These are phyloP conservation scores for Camelina laxa DNA, from an alignment of 345 rosid species.

Conservation along the genomic window DNA sequence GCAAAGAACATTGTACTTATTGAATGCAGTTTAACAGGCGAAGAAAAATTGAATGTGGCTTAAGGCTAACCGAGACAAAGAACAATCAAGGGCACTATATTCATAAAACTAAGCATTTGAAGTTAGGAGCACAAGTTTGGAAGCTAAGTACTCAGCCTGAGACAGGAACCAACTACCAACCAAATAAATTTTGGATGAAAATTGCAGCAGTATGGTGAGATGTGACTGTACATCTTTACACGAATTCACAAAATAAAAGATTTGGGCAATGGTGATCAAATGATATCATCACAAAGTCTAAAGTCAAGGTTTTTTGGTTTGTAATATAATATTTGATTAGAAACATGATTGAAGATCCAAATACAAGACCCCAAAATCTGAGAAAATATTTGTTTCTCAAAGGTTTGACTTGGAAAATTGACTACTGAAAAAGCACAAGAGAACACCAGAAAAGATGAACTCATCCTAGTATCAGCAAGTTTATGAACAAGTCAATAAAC, in stretches of 20 bases:
- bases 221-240: background rate
- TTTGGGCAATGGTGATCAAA: background rate
- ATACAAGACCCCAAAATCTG: slow-evolving; percentile 28
- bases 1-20: background rate
- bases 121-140: slow-evolving; percentile 7
- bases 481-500: slow-evolving; percentile 14
- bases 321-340: slow-evolving; percentile 3
- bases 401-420: slow-evolving; percentile 10
- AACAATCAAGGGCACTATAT: slow-evolving; percentile 5
- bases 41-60: background rate
- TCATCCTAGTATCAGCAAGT: slow-evolving; percentile 15
- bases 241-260: background rate
- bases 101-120: slow-evolving; percentile 9
- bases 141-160: slow-evolving; percentile 15
- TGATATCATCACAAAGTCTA: slow-evolving; percentile 25
- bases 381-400: background rate
- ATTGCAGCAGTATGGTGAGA: slow-evolving; percentile 2
- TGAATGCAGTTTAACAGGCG: too few relatives aligned
- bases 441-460: background rate
- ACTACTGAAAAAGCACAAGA: background rate
- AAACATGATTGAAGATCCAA: slow-evolving; percentile 26
- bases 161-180: slow-evolving; percentile 9
- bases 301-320: slow-evolving; percentile 16
- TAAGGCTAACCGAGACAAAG: background rate
- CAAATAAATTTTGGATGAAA: slow-evolving; percentile 8